Base-by-base conservation (phyloP, 495 filamentous ascomycete species). In the Chaetomium tenue region DNA sequence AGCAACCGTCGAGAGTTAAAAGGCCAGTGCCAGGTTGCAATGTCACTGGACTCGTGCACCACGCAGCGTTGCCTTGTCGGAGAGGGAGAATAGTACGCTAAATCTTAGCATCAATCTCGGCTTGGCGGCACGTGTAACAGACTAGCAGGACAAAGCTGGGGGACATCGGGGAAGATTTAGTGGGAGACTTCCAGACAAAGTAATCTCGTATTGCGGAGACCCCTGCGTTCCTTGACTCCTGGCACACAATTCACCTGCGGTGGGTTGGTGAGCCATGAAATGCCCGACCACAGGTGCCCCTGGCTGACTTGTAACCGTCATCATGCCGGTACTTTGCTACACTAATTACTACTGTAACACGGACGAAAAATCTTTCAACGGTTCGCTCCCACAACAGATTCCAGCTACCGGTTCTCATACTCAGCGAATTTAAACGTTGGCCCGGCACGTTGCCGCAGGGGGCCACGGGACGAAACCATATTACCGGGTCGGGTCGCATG, bases 141-240 rank as follows among this genome's bases (percentile, higher is more conserved):
- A 5, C 26, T 50, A 59, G 20, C 40, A 44, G 13, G 33, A 6
- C 33, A 44, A 15, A 18, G 40, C 40, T 44, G 40, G 3, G 16
- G 1, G 13, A 15, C 40, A 15, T 44, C 13, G 13, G 16, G 5
- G 13, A 15, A 44, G 25, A 52, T 26, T 52, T 52, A 54, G 28
- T 26, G 25, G 26, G 26, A 11, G 16, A 54, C 51, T 54, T 33
- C 28, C 25, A 2, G 20, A 52, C 0, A 20, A 5, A 42, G 12
- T 22, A 52, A 61, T 52, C 58, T 61, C 58, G 46, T 61, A 52
- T 61, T 60, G 47, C 30, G 33, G 47, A 30, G 9, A 60, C 30
- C 58, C 58, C 12, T 25, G 58, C 58, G 25, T 64, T 58, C 40
- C 56, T 9, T n/a, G 9, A 20, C 5, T 33, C 52, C 52, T n/a